These are phyloP conservation scores for Stachybotrys chartarum DNA, from an alignment of 2,329 filamentous ascomycete genomes.

Conservation along the genomic window DNA sequence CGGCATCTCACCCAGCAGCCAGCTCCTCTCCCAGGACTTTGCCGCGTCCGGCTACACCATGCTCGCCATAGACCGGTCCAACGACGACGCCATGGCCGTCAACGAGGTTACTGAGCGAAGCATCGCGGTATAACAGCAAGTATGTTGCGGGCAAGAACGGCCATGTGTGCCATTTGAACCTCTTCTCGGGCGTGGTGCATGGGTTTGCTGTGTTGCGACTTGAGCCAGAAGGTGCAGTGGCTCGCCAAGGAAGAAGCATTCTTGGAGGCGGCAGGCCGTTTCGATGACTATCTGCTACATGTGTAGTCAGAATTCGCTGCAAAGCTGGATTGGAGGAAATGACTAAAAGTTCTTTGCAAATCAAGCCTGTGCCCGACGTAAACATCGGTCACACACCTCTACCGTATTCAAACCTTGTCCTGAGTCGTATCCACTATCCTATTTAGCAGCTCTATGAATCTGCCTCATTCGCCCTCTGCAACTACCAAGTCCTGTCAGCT, in stretches of 20 bases:
- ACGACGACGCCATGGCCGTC: constrained; percentile 30
- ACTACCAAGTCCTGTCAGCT: too few relatives aligned
- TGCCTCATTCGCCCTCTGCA: too few relatives aligned
- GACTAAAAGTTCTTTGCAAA: too few relatives aligned
- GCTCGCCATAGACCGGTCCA: constrained; percentile 15
- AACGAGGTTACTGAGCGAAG: constrained; percentile 23
- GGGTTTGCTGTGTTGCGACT: constrained; percentile 68
- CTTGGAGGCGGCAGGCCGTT: constrained; percentile 68
- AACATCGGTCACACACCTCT: too few relatives aligned
- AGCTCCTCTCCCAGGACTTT: constrained; percentile 21
- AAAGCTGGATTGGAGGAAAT: background rate
- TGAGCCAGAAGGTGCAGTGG: constrained; percentile 40
- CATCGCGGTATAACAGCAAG: constrained; percentile 6
- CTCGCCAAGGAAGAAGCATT: constrained; percentile 78
- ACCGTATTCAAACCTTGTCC: too few relatives aligned
- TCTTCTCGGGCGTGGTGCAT: constrained; percentile 35
- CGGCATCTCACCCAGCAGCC: constrained; percentile 32
- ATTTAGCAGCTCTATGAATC: too few relatives aligned
- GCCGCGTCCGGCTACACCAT: constrained; percentile 16
- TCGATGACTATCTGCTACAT: constrained; percentile 42
- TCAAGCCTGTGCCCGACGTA: too few relatives aligned
- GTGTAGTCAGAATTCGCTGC: background rate
- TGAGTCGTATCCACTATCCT: too few relatives aligned
- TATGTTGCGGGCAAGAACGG: background rate
- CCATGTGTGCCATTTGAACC: background rate